phyloP scores from a whole-genome alignment of 1,284 basidiomycete genomes.

The Acaromyces ingoldii region DNA sequence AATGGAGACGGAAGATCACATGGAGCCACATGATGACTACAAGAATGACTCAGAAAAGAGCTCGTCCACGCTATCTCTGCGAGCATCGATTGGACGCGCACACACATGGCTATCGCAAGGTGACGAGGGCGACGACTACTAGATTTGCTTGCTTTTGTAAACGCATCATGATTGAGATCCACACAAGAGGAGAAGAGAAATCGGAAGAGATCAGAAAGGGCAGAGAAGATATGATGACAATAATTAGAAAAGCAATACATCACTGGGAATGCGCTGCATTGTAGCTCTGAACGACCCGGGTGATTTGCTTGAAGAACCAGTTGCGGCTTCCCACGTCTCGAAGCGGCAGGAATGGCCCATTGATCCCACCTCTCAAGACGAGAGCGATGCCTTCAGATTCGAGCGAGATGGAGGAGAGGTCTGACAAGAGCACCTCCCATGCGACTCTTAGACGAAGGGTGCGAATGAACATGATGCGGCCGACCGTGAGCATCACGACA shows the following conservation, averaged over 20 bases:
- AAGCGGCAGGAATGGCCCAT: conserved; percentile 59
- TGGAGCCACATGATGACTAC: too few species aligned
- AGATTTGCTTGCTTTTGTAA: too few species aligned
- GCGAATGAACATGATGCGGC: conserved; percentile 67
- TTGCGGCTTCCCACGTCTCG: conserved; percentile 56
- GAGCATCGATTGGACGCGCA: too few species aligned
- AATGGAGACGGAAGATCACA: too few species aligned
- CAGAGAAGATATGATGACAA: too few species aligned
- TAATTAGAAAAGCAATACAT: conserved; percentile 1
- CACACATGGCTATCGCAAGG: too few species aligned
- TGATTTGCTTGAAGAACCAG: conserved; percentile 60
- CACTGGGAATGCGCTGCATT: conserved; percentile 18
- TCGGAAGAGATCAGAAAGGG: too few species aligned
- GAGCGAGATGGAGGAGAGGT: conserved; percentile 74
- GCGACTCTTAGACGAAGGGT: conserved; percentile 76
- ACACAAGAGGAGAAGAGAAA: too few species aligned
- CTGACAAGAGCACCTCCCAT: conserved; percentile 86
- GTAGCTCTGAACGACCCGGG: conserved; percentile 39
- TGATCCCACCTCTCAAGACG: conserved; percentile 58
- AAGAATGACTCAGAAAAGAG: too few species aligned
- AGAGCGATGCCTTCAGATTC: conserved; percentile 56
- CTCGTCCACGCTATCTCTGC: too few species aligned
- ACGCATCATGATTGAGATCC: too few species aligned
- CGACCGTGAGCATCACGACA: conserved; percentile 45
- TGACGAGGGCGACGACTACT: too few species aligned